Percentiles rank a stretch among this genome's conserved stretches.
These are phyloP conservation scores for Clathrus columnatus DNA, from an alignment of 768 basidiomycete genomes.

Conservation along the genomic window DNA sequence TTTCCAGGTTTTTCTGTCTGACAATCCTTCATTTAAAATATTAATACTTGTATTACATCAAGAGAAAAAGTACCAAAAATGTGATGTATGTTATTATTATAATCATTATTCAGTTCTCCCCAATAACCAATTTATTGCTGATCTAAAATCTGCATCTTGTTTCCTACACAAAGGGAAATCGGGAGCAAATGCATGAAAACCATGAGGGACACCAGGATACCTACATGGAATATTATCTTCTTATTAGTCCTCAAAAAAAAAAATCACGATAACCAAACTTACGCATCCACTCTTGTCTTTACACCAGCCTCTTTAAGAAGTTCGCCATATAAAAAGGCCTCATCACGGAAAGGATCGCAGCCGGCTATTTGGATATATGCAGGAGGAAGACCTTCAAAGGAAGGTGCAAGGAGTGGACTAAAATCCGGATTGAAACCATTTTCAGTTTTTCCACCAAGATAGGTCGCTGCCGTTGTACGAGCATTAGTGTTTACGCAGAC, in stretches of 20 bases:
- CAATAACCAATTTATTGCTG: conserved; percentile 19
- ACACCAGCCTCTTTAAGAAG: conserved; percentile 18
- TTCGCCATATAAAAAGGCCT: conserved; percentile 20
- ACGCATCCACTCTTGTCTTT: conserved; percentile 17
- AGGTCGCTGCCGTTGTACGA: too few relatives aligned
- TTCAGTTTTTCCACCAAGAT: too few relatives aligned
- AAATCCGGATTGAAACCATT: not conserved
- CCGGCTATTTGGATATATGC: conserved; percentile 20
- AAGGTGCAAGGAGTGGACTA: conserved; percentile 17
- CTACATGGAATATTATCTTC: not conserved
- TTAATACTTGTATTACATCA: too few relatives aligned
- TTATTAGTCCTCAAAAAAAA: not conserved
- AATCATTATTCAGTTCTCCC: not conserved
- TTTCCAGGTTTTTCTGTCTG: too few relatives aligned
- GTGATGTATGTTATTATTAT: not conserved
- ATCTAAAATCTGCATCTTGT: conserved; percentile 12
- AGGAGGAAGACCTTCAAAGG: conserved; percentile 18
- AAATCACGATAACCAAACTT: not conserved
- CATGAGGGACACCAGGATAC: not conserved
- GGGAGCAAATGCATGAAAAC: conserved; percentile 9
- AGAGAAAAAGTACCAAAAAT: too few relatives aligned
- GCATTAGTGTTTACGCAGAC: too few relatives aligned
- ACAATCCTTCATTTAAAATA: too few relatives aligned
- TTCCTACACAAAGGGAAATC: conserved; percentile 10
- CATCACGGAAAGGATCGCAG: conserved; percentile 22